Percentiles rank a stretch among this genome's conserved stretches.
Conservation (phyloP, 306 rosid species). For the Amphicarpaea edgeworthii region DNA sequence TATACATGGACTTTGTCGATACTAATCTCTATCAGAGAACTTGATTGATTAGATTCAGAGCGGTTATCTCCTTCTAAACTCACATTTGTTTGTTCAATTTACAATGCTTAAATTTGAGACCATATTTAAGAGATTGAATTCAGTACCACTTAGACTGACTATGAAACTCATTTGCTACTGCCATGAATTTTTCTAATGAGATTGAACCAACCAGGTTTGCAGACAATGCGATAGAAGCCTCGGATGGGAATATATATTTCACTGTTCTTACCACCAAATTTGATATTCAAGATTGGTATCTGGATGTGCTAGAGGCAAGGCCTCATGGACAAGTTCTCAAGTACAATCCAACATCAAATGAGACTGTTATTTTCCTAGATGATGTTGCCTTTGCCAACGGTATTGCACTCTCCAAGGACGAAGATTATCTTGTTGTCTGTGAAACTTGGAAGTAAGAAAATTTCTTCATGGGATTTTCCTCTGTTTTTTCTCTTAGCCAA, state of each 20-base stretch:
- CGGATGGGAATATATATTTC: constrained; percentile 66
- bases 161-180: too few relatives aligned
- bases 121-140: too few relatives aligned
- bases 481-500: too few relatives aligned
- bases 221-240: constrained; percentile 76
- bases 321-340: constrained; percentile 77
- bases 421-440: constrained; percentile 63
- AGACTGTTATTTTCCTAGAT: constrained; percentile 55
- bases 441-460: constrained; percentile 68
- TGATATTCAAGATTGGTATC: constrained; percentile 55
- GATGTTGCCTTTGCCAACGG: constrained; percentile 73
- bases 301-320: constrained; percentile 72
- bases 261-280: constrained; percentile 69
- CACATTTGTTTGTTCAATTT: too few relatives aligned
- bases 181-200: constrained; percentile 23
- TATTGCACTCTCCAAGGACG: constrained; percentile 70
- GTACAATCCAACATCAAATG: constrained; percentile 58
- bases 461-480: too few relatives aligned
- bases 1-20: too few relatives aligned
- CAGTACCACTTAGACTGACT: too few relatives aligned
- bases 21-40: too few relatives aligned
- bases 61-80: too few relatives aligned
- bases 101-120: too few relatives aligned
- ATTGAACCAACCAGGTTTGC: constrained; percentile 59
- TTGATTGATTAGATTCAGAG: too few relatives aligned